Evolutionary conservation across 176 grass and related monocot genomes (phyloP).

Genomic region (Elymus sibiricus): DNA sequence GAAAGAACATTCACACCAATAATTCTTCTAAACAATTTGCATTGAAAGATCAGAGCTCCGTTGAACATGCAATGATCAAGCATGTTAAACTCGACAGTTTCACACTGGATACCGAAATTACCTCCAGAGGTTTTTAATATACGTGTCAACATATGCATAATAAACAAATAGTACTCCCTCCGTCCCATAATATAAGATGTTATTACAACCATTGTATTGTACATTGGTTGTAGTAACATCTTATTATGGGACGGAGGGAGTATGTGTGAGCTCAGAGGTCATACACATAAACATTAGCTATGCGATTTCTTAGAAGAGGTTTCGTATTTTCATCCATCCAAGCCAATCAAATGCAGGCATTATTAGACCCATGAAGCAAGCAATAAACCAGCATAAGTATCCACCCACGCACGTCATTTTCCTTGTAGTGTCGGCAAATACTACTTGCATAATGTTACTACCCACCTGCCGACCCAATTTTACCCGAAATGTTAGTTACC

Average conservation of each 20-base stretch:
- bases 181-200: too few species aligned
- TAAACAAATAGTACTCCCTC: background rate
- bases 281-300: background rate
- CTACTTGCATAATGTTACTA: background rate
- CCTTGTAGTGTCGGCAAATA: background rate
- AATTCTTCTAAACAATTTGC: background rate
- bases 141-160: background rate
- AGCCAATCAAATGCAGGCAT: background rate
- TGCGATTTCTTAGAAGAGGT: background rate
- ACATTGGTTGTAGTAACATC: too few species aligned
- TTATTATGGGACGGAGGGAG: too few species aligned
- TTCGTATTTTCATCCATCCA: background rate
- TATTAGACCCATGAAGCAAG: background rate
- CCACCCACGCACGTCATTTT: background rate
- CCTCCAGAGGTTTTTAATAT: background rate
- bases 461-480: background rate
- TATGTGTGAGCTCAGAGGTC: background rate
- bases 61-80: background rate
- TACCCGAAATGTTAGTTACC: background rate
- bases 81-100: background rate
- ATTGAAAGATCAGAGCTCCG: background rate
- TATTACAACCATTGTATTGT: too few species aligned
- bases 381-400: background rate
- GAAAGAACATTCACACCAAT: background rate
- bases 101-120: background rate